Conservation (phyloP, 495 filamentous ascomycete species). For the Lophiotrema nucula region DNA sequence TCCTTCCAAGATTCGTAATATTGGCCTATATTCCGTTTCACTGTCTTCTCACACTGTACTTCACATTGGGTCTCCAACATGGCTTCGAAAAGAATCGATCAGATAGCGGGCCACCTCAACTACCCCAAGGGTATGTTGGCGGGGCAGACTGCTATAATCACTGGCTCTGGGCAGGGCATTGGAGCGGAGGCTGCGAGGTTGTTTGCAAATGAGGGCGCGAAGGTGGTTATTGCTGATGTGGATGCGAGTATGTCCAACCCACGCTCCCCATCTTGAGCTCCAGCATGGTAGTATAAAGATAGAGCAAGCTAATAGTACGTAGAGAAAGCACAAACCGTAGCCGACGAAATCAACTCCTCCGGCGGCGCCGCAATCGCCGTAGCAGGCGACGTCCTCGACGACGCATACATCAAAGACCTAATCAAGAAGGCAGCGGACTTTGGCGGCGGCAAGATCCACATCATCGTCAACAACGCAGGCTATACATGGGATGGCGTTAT, state of each 20-base stretch:
- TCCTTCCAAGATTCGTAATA: background rate
- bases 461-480: slow-evolving; percentile 85
- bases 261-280: background rate
- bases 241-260: slow-evolving; percentile 56
- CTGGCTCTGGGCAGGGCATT: slow-evolving; percentile 84
- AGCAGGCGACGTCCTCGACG: slow-evolving; percentile 69
- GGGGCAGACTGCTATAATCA: slow-evolving; percentile 83
- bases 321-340: slow-evolving; percentile 65
- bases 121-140: slow-evolving; percentile 74
- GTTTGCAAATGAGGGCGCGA: slow-evolving; percentile 83
- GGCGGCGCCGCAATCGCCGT: slow-evolving; percentile 67
- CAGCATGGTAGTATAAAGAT: background rate
- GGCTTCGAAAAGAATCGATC: slow-evolving; percentile 44
- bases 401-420: slow-evolving; percentile 62
- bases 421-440: slow-evolving; percentile 75
- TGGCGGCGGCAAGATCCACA: slow-evolving; percentile 81
- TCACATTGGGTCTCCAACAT: background rate
- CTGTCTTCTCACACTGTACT: background rate
- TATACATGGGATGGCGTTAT: slow-evolving; percentile 90
- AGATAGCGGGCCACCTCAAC: slow-evolving; percentile 74
- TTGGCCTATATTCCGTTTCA: background rate
- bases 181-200: slow-evolving; percentile 77
- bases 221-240: slow-evolving; percentile 78
- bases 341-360: slow-evolving; percentile 61
- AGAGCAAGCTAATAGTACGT: background rate